Evolutionary conservation across 352 stramenopile species (phyloP), one percentile per base, ranked within the genome.

Genomic region (Pythium periplocum): DNA sequence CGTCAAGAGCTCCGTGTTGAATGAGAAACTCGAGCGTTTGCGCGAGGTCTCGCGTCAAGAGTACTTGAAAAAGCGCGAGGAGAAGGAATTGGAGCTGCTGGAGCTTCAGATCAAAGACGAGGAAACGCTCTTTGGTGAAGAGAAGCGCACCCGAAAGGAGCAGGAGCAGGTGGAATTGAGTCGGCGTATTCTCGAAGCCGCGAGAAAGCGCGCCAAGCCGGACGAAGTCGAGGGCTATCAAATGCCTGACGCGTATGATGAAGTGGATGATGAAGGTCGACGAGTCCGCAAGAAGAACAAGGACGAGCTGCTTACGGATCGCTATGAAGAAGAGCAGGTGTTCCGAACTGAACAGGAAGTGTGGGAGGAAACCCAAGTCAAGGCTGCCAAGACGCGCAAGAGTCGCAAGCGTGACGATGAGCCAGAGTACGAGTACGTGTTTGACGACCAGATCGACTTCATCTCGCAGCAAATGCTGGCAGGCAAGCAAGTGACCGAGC

Each of bases 391-490:
- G 12, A 73, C 56, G 37, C 78, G 48, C 33, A 45, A 46, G 31
- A 61, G 55, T 37, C 41, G 45, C 4, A 73, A 73, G 31, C 35
- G 37, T 2, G 62, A 66, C 9, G 52, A 78, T 10, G 87, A 90
- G 30, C 80, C 97, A 30, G 82, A 98, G 59, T 98, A 98, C 48
- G 96, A 99, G 45, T 92, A 98, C 43, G 86, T 99, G 3, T 98
- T 99, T 66, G 96, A 99, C 56, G 96, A 99, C 70, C 81, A 98
- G 63, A 99, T 99, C 64, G 97, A 99, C 63, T 99, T 99, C 64
- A 98, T 99, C 39, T 96, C 87, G 38, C 70, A 93, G 55, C 77
- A 96, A 45, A 86, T 97, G 60, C 62, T 97, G 11, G 66, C 86
- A 4, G 86, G 86, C 1, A 79, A 93, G 51, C 82, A 93, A 56